These are phyloP conservation scores for Ustilago loliicola DNA, from an alignment of 1,284 basidiomycete genomes.

Conservation along the genomic window DNA sequence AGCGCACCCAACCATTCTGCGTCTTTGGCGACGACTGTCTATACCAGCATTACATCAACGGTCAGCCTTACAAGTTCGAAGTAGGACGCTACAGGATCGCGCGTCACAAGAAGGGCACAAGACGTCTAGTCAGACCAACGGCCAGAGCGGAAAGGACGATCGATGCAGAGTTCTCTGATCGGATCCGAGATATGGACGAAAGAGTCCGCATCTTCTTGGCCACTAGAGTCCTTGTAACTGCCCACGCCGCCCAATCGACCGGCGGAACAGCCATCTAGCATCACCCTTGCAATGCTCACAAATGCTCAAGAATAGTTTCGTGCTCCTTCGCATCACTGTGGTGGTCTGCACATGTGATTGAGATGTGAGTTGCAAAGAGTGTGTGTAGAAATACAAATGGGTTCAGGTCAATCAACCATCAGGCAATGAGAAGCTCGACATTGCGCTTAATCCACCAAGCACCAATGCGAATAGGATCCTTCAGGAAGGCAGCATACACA, in stretches of 20 bases:
- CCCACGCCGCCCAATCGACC: not conserved
- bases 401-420: not conserved
- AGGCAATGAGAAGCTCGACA: slow-evolving; percentile 46
- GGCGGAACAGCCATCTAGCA: slow-evolving; percentile 3
- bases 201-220: slow-evolving; percentile 18
- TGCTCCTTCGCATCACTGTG: not conserved
- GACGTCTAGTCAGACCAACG: slow-evolving; percentile 8
- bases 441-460: slow-evolving; percentile 55
- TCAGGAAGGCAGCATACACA: slow-evolving; percentile 42
- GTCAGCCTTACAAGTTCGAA: slow-evolving; percentile 27
- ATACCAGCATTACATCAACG: slow-evolving; percentile 38
- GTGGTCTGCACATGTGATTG: slow-evolving; percentile 1
- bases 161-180: slow-evolving; percentile 4
- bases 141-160: not conserved
- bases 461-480: slow-evolving; percentile 36
- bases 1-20: slow-evolving; percentile 29
- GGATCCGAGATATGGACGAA: slow-evolving; percentile 17
- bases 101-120: slow-evolving; percentile 5
- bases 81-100: slow-evolving; percentile 11
- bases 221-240: slow-evolving; percentile 4
- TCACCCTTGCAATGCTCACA: not conserved
- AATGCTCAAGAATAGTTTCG: not conserved
- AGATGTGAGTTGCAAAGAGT: slow-evolving; percentile 2
- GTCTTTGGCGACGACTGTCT: slow-evolving; percentile 48
- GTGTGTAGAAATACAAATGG: not conserved